Conservation (phyloP, 495 filamentous ascomycete genomes). For the Beverwykella pulmonaria region DNA sequence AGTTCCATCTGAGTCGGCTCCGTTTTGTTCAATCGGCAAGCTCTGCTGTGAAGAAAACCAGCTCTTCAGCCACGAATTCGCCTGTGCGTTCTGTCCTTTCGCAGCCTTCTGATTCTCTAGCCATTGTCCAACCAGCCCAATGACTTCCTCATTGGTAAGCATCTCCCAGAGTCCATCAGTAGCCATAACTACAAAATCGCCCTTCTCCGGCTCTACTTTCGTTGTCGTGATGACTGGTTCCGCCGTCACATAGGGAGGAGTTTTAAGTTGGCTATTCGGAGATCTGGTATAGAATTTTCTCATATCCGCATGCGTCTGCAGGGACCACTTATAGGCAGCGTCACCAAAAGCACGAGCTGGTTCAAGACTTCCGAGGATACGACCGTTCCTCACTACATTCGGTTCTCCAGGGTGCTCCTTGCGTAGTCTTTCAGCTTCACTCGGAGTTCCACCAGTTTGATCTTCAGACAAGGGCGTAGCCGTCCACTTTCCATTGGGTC, state of each 20-base stretch:
- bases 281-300: conserved; percentile 77
- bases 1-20: conserved; percentile 43
- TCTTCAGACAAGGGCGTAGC: conserved; percentile 87
- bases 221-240: conserved; percentile 96
- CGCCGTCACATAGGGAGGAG: conserved; percentile 96
- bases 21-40: conserved; percentile 60
- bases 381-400: conserved; percentile 79
- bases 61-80: conserved; percentile 56
- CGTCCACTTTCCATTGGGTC: conserved; percentile 82
- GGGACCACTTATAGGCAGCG: conserved; percentile 93
- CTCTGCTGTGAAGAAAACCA: conserved; percentile 52
- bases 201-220: conserved; percentile 82
- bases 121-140: conserved; percentile 96
- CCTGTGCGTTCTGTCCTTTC: conserved; percentile 40
- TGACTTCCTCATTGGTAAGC: conserved; percentile 97
- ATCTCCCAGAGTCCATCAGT: conserved; percentile 99
- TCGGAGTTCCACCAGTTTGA: conserved; percentile 84
- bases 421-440: conserved; percentile 78
- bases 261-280: conserved; percentile 71
- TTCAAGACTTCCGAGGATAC: conserved; percentile 88
- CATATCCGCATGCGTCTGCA: conserved; percentile 77
- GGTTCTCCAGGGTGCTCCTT: conserved; percentile 86
- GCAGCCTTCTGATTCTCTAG: conserved; percentile 62
- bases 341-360: conserved; percentile 95
- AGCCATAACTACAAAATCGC: conserved; percentile 95